Evolutionary conservation across 225 moss, liverwort and hornwort genomes (phyloP).

Genomic region (Lunularia cruciata): DNA sequence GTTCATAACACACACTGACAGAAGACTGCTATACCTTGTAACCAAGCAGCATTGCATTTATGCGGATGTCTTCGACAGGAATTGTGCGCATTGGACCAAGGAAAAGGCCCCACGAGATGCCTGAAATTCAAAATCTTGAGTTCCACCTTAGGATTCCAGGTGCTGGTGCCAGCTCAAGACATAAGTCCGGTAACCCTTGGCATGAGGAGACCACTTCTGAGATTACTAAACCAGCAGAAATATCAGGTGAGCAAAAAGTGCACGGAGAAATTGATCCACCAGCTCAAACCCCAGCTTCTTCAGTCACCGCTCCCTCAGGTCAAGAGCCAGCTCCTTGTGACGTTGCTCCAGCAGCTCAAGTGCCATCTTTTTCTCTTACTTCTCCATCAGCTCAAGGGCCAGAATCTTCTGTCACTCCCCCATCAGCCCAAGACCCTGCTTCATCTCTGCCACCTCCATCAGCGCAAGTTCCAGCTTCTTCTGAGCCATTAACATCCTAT

Average conservation of each 20-base stretch:
- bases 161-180: not conserved
- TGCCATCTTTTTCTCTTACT: not conserved
- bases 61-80: slow-evolving; percentile 5
- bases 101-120: slow-evolving; percentile 8
- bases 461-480: not conserved
- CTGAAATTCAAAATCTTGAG: not conserved
- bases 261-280: slow-evolving; percentile 7
- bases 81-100: slow-evolving; percentile 18
- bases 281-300: not conserved
- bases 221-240: not conserved
- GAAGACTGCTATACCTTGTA: too few species aligned
- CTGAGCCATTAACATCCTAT: not conserved
- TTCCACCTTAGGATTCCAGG: not conserved
- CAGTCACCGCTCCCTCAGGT: not conserved
- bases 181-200: not conserved
- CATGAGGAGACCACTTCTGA: not conserved
- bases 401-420: not conserved
- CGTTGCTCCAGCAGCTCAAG: not conserved
- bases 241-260: not conserved
- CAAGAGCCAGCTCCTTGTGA: too few species aligned
- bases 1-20: too few species aligned
- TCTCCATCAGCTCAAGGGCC: not conserved
- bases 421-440: too few species aligned
- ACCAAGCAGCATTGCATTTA: too few species aligned
- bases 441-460: not conserved